Evolutionary conservation across 73 alveolate species (phyloP).

Genomic region (Tetrahymena thermophila): DNA sequence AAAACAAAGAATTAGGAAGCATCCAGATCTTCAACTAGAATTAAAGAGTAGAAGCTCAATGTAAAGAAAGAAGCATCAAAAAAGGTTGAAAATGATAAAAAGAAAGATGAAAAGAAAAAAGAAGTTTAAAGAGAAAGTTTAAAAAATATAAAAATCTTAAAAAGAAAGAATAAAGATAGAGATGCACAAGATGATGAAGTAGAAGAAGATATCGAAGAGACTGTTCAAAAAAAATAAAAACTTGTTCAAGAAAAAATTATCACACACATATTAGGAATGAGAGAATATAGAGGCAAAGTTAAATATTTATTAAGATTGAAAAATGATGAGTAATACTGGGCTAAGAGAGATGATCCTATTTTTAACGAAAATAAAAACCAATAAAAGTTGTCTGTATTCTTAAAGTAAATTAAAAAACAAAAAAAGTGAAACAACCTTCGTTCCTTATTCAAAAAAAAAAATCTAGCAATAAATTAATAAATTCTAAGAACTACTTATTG

Average conservation of each 20-base stretch:
- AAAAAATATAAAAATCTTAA: neutral
- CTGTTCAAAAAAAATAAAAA: neutral
- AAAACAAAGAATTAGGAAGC: neutral
- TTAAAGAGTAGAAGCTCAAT: neutral
- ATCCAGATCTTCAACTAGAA: neutral
- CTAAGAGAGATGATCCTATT: neutral
- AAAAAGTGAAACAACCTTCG: neutral
- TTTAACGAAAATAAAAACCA: neutral
- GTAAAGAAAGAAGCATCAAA: neutral
- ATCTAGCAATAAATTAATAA: too few relatives aligned
- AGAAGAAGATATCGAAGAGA: neutral
- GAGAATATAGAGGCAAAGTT: neutral
- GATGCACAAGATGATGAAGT: neutral
- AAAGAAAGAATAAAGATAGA: neutral
- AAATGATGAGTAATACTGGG: neutral
- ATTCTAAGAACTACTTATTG: too few relatives aligned
- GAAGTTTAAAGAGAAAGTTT: neutral
- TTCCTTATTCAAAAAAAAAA: too few relatives aligned
- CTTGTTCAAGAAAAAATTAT: neutral
- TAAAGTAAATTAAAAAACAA: neutral
- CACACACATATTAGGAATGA: neutral
- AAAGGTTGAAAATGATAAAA: neutral
- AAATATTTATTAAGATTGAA: neutral
- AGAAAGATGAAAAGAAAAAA: neutral
- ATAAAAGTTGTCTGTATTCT: neutral